These are phyloP conservation scores for Aeminium ludgeri DNA, from an alignment of 495 filamentous ascomycete species.

Conservation along the genomic window DNA sequence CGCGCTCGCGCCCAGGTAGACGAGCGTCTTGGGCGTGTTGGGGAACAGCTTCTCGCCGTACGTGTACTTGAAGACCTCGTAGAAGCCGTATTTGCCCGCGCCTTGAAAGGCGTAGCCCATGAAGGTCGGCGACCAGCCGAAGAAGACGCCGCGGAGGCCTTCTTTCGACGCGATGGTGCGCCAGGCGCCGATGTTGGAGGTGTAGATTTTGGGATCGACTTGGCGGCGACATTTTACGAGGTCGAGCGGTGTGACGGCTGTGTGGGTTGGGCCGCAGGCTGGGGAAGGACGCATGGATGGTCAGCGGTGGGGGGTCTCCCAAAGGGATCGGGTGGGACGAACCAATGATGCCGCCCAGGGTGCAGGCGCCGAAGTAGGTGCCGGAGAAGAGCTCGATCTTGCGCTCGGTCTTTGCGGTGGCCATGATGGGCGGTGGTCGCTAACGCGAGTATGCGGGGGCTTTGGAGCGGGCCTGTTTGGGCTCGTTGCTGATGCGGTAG, in stretches of 20 bases:
- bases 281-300: slow-evolving; percentile 1
- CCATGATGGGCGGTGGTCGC: too few species aligned
- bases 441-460: too few species aligned
- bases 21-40: slow-evolving; percentile 40
- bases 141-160: slow-evolving; percentile 53
- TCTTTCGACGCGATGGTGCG: slow-evolving; percentile 44
- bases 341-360: slow-evolving; percentile 48
- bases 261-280: slow-evolving; percentile 49
- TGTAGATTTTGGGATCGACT: slow-evolving; percentile 55
- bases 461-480: too few species aligned
- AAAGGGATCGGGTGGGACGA: too few species aligned
- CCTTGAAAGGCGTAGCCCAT: slow-evolving; percentile 55
- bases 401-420: too few species aligned
- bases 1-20: slow-evolving; percentile 49
- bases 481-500: too few species aligned
- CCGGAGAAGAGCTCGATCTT: slow-evolving; percentile 48
- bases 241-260: slow-evolving; percentile 43
- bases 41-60: slow-evolving; percentile 52
- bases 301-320: background rate
- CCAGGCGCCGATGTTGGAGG: slow-evolving; percentile 50
- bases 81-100: slow-evolving; percentile 64
- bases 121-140: slow-evolving; percentile 56
- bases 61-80: slow-evolving; percentile 57
- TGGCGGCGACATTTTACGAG: slow-evolving; percentile 52
- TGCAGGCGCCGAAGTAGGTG: slow-evolving; percentile 51